Conservation (phyloP, 768 basidiomycete genomes). For the Kwoniella sp. region DNA sequence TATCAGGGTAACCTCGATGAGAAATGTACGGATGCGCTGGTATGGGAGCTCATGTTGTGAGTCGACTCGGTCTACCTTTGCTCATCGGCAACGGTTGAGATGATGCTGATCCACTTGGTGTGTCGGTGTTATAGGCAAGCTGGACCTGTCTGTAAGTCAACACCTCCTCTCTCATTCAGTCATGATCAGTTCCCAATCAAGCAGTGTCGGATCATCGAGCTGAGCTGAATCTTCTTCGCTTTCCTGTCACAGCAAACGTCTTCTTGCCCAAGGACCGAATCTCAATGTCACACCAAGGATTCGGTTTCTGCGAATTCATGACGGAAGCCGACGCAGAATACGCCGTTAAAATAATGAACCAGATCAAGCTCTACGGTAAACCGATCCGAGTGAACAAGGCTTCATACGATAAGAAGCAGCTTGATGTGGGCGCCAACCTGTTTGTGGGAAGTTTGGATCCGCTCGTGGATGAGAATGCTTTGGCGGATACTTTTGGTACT, state of each 20-base stretch:
- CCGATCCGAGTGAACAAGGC: slow-evolving; percentile 99
- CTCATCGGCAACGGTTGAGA: not conserved
- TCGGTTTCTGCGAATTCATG: slow-evolving; percentile 99
- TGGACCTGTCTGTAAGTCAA: slow-evolving; percentile 86
- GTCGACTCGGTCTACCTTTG: slow-evolving; percentile 12
- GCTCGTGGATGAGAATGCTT: slow-evolving; percentile 85
- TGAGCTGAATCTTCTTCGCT: not conserved
- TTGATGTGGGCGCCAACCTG: slow-evolving; percentile 95
- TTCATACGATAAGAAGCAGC: slow-evolving; percentile 95
- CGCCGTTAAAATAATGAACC: slow-evolving; percentile 99
- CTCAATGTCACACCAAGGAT: slow-evolving; percentile 97
- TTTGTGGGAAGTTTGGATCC: slow-evolving; percentile 96
- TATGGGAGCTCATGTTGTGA: slow-evolving; percentile 94
- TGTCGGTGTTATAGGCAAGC: slow-evolving; percentile 64
- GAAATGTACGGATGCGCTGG: slow-evolving; percentile 84
- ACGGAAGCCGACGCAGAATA: slow-evolving; percentile 99
- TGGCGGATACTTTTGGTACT: slow-evolving; percentile 93
- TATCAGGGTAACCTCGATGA: slow-evolving; percentile 97
- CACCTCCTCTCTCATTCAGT: not conserved
- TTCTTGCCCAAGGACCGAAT: slow-evolving; percentile 98
- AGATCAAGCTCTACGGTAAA: slow-evolving; percentile 98
- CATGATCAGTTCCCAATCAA: no score
- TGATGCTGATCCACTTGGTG: not conserved
- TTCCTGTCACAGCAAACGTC: slow-evolving; percentile 73
- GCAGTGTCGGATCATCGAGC: no score